Percentiles rank a stretch among this genome's conserved stretches.
phyloP scores from a whole-genome alignment of 352 stramenopile species.

The Globisporangium ultimum region DNA sequence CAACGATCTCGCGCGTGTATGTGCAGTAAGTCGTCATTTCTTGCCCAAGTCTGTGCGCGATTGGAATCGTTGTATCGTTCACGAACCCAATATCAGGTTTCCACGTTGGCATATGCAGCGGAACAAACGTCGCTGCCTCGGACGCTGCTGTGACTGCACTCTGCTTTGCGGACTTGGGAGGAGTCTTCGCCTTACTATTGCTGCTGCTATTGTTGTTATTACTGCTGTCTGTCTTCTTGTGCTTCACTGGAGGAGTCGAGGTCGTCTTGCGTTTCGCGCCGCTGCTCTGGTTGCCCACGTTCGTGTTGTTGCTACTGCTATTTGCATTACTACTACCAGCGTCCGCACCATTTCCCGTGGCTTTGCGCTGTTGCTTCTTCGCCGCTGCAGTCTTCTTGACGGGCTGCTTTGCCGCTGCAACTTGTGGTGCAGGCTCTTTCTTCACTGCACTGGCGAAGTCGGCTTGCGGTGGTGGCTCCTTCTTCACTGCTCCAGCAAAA shows the following conservation, averaged over 20 bases:
- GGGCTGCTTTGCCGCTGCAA: not conserved
- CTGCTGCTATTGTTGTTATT: conserved; percentile 4
- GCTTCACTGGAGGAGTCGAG: not conserved
- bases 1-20: conserved; percentile 63
- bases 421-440: not conserved
- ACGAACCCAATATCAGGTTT: conserved; percentile 20
- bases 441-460: not conserved
- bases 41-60: conserved; percentile 38
- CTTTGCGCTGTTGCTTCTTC: not conserved
- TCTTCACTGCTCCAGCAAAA: not conserved
- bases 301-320: not conserved
- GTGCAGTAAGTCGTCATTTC: conserved; percentile 65
- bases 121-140: not conserved
- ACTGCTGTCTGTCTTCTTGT: conserved; percentile 8
- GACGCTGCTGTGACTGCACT: not conserved
- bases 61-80: conserved; percentile 32
- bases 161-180: not conserved
- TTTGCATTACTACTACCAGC: not conserved
- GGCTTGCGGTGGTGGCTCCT: not conserved
- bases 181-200: conserved; percentile 9
- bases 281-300: conserved; percentile 1
- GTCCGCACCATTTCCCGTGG: not conserved
- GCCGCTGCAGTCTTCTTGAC: not conserved
- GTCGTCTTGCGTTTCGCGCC: conserved; percentile 9
- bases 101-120: conserved; percentile 26